Conservation (phyloP, 129 eudicot species). For the Calendula officinalis region DNA sequence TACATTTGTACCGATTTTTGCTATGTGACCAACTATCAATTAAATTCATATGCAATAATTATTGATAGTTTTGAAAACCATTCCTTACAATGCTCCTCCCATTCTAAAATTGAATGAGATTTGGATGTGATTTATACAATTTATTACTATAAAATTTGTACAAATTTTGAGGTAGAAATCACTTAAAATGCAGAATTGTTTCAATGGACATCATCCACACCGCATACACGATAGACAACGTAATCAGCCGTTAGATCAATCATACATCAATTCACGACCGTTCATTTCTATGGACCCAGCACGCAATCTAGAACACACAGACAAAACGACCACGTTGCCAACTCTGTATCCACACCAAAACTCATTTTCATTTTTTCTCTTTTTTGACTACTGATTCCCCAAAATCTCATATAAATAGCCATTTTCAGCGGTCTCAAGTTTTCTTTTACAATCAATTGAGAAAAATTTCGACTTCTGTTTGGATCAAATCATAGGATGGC, state of each 20-base stretch:
- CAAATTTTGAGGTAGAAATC: not conserved
- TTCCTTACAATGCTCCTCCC: too few relatives aligned
- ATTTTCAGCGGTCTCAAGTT: conserved; percentile 25
- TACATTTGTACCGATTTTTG: too few relatives aligned
- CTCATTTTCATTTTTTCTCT: conserved; percentile 3
- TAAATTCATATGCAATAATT: too few relatives aligned
- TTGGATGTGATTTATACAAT: too few relatives aligned
- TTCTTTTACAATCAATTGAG: conserved; percentile 12
- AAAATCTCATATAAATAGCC: conserved; percentile 33
- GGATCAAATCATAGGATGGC: conserved; percentile 59
- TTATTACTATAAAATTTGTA: too few relatives aligned
- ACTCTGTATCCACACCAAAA: conserved; percentile 23
- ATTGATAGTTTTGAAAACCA: too few relatives aligned
- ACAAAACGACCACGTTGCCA: conserved; percentile 24
- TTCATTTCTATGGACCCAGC: conserved; percentile 1
- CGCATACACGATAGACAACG: not conserved
- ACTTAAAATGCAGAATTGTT: not conserved
- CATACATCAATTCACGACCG: conserved; percentile 21
- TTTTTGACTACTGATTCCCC: conserved; percentile 19
- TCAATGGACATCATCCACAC: not conserved
- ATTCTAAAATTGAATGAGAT: too few relatives aligned
- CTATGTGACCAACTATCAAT: too few relatives aligned
- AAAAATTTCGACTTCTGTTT: conserved; percentile 14
- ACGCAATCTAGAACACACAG: conserved; percentile 24
- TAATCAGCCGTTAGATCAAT: conserved; percentile 13